Base-by-base conservation (phyloP, 345 rosid genomes). In the Rhodomyrtus tomentosa region DNA sequence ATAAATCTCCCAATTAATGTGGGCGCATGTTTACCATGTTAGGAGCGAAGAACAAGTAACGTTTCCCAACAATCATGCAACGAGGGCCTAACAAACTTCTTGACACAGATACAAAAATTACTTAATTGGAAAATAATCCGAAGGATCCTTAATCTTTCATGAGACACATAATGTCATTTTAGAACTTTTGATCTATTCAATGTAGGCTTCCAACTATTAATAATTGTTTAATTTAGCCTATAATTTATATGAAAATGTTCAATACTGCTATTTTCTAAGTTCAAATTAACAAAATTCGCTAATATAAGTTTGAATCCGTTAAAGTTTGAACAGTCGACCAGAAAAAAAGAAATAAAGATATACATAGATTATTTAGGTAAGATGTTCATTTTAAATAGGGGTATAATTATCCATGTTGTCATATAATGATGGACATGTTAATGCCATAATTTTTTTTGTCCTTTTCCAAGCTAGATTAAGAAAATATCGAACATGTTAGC, bases 121-220 rank as follows among this genome's bases (percentile, higher is more conserved):
- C 50, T 48, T 9, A 8, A n/a, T 2, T 8, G 10, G 49, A 42
- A 55, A 11, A 55, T 11, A 55, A 55, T 25, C 29, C 45, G 2
- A 9, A 45, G 10, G 1, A 56, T n/a, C n/a, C 1, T 0, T 27
- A 16, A 27, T 59, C 2, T 27, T 29, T 7, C 0, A 3, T 29
- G 7, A 0, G 15, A 14, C 1, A 16, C 3, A 0, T 6, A 14
- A 59, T 15, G 2, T 29, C 38, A 13, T 59, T 0, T 0, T 1
- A 0, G 15, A 14, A 15, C 3, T 27, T 14, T 58, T 27, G 1
- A 58, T 58, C 13, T 27, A 5, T 58, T 27, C 4, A 27, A 6
- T 58, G 0, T 32, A 3, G 20, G 10, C 49, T 45, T 32, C 1
- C 24, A 62, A 32, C 8, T 59, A 32, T 32, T 24, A 55, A 12